These are phyloP conservation scores for Lyophyllum atratum DNA, from an alignment of 768 basidiomycete species.

Conservation along the genomic window DNA sequence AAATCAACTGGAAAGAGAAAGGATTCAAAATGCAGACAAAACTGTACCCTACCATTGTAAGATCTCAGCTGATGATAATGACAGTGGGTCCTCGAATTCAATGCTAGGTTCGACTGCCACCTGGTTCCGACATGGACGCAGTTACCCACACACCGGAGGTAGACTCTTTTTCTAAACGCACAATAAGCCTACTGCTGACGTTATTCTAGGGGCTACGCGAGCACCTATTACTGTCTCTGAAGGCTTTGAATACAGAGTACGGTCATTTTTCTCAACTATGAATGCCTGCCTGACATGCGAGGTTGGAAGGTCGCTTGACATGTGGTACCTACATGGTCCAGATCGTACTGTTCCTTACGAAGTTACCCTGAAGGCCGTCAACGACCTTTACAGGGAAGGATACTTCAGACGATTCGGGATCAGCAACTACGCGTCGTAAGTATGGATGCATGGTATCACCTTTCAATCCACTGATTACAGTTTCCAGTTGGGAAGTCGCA, in stretches of 20 bases:
- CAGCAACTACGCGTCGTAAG: conserved; percentile 59
- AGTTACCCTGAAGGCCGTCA: conserved; percentile 52
- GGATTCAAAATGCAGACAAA: conserved; percentile 64
- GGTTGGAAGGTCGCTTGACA: conserved; percentile 44
- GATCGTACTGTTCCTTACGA: conserved; percentile 60
- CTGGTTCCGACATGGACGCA: conserved; percentile 6
- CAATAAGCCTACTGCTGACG: background rate
- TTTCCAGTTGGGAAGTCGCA: conserved; percentile 58
- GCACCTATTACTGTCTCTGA: conserved; percentile 47
- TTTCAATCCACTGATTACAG: background rate
- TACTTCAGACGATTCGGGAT: conserved; percentile 64
- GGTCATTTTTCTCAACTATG: conserved; percentile 19
- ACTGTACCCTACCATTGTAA: conserved; percentile 43
- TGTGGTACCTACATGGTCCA: conserved; percentile 62
- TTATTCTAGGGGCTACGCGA: conserved; percentile 42
- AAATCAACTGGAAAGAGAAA: conserved; percentile 48
- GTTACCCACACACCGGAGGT: conserved; percentile 36
- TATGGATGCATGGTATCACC: conserved; percentile 1
- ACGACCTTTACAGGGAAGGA: conserved; percentile 58
- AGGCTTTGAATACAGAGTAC: conserved; percentile 45
- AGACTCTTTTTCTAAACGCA: background rate
- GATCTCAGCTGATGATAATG: background rate
- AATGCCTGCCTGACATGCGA: conserved; percentile 7
- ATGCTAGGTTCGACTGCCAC: background rate
- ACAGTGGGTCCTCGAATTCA: background rate